Conservation (phyloP, 2,329 filamentous ascomycete genomes). For the Lanzia echinophila region DNA sequence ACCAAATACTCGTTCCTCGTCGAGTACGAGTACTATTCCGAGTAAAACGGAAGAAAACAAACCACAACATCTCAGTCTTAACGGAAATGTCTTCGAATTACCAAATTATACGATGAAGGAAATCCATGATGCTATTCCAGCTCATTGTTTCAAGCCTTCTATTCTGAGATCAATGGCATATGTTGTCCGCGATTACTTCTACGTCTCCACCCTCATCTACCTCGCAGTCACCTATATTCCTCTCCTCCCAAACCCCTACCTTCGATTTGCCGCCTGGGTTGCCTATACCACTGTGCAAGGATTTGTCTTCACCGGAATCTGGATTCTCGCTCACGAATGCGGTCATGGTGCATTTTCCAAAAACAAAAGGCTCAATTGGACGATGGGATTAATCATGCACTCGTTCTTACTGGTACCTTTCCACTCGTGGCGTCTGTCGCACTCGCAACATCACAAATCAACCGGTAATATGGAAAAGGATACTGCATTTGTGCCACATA, state of each 20-base stretch:
- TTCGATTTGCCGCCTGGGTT: slow-evolving; percentile 47
- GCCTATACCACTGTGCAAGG: slow-evolving; percentile 60
- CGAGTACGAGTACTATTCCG: not conserved
- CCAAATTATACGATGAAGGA: slow-evolving; percentile 32
- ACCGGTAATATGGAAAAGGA: slow-evolving; percentile 63
- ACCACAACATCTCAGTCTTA: slow-evolving; percentile 27
- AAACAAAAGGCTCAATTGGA: slow-evolving; percentile 51
- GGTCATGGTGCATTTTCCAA: slow-evolving; percentile 64
- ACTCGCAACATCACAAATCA: slow-evolving; percentile 63
- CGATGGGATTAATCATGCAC: slow-evolving; percentile 59
- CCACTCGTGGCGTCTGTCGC: slow-evolving; percentile 67
- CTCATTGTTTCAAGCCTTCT: slow-evolving; percentile 57
- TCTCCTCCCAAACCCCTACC: slow-evolving; percentile 38
- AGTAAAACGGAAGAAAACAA: not conserved
- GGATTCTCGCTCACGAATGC: slow-evolving; percentile 67
- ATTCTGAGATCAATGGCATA: slow-evolving; percentile 49
- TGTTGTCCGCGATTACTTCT: slow-evolving; percentile 49
- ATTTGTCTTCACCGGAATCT: slow-evolving; percentile 61
- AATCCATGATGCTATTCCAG: slow-evolving; percentile 46
- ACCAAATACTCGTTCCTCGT: slow-evolving; percentile 1
- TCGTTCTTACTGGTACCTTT: slow-evolving; percentile 62
- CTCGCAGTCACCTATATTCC: slow-evolving; percentile 48
- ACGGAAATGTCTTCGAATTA: slow-evolving; percentile 30
- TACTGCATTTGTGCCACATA: slow-evolving; percentile 55
- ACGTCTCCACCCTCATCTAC: slow-evolving; percentile 42